Conservation (phyloP, 306 rosid genomes). For the Castanea sativa region DNA sequence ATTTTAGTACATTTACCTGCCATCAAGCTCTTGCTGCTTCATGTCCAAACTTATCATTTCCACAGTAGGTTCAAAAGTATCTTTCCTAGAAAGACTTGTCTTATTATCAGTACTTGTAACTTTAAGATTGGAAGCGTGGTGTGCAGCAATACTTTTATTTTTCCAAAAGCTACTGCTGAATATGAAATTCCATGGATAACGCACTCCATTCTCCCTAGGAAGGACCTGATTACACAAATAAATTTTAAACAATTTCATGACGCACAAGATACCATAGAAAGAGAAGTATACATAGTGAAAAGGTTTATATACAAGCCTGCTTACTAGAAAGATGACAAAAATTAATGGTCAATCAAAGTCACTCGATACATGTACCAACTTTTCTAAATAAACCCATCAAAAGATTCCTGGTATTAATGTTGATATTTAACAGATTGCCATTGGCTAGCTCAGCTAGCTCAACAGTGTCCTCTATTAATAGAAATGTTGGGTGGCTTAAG, state of each 20-base stretch:
- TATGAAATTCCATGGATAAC: conserved; percentile 76
- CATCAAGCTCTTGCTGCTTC: conserved; percentile 93
- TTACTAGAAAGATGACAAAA: not conserved
- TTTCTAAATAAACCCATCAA: no score
- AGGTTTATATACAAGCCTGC: not conserved
- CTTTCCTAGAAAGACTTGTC: conserved; percentile 31
- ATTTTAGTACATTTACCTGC: conserved; percentile 53
- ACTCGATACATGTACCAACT: no score
- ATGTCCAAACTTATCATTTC: conserved; percentile 84
- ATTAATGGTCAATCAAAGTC: no score
- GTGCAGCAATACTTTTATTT: conserved; percentile 32
- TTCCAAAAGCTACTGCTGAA: conserved; percentile 52
- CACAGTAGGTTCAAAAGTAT: conserved; percentile 41
- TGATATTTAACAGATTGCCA: no score
- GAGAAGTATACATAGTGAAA: not conserved
- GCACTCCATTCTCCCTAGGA: conserved; percentile 76
- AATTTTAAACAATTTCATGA: conserved; percentile 3
- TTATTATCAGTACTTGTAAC: conserved; percentile 31
- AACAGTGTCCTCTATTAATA: no score
- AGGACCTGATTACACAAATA: conserved; percentile 59
- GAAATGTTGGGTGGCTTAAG: no score
- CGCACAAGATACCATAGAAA: not conserved
- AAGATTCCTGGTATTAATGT: no score
- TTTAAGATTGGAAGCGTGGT: conserved; percentile 32
- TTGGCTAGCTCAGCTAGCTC: no score